Evolutionary conservation across 108 stramenopile species (phyloP).

Genomic region (Skeletonema tropicum): DNA sequence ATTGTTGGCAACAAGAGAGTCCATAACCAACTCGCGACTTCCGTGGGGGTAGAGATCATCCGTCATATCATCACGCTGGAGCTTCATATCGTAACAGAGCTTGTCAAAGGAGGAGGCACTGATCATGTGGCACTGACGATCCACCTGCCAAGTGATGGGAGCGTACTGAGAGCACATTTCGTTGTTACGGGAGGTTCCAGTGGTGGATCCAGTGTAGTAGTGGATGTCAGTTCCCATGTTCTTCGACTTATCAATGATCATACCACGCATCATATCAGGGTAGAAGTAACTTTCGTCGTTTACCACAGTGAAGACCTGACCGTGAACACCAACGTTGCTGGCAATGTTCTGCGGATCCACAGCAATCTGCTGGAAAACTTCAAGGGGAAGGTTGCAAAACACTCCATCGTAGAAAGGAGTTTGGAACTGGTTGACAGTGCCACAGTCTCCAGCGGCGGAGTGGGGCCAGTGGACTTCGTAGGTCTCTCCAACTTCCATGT

Average conservation of each 20-base stretch:
- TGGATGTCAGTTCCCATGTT: slow-evolving; percentile 60
- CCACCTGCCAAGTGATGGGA: slow-evolving; percentile 79
- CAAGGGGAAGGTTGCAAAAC: slow-evolving; percentile 40
- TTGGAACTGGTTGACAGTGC: slow-evolving; percentile 54
- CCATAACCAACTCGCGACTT: slow-evolving; percentile 56
- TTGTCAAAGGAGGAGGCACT: slow-evolving; percentile 75
- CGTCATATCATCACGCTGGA: slow-evolving; percentile 66
- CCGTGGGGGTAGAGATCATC: slow-evolving; percentile 73
- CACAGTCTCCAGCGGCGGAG: slow-evolving; percentile 47
- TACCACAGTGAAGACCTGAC: slow-evolving; percentile 63
- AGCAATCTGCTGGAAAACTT: slow-evolving; percentile 1
- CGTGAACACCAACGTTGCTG: slow-evolving; percentile 58
- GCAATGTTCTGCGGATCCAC: slow-evolving; percentile 18
- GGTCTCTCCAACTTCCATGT: slow-evolving; percentile 61
- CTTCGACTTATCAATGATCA: slow-evolving; percentile 34
- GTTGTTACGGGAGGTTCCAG: slow-evolving; percentile 56
- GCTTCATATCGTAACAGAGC: slow-evolving; percentile 68
- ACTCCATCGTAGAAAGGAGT: slow-evolving; percentile 60
- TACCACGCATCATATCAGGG: slow-evolving; percentile 50
- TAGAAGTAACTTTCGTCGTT: slow-evolving; percentile 59
- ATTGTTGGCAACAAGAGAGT: too few relatives aligned
- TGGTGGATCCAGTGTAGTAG: slow-evolving; percentile 73
- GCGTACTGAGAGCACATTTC: slow-evolving; percentile 63
- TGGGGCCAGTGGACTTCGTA: slow-evolving; percentile 79
- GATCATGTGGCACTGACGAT: slow-evolving; percentile 76